Percentiles rank a stretch among this genome's conserved stretches.
phyloP scores from a whole-genome alignment of 306 rosid species.

The Sicyos baderoa region DNA sequence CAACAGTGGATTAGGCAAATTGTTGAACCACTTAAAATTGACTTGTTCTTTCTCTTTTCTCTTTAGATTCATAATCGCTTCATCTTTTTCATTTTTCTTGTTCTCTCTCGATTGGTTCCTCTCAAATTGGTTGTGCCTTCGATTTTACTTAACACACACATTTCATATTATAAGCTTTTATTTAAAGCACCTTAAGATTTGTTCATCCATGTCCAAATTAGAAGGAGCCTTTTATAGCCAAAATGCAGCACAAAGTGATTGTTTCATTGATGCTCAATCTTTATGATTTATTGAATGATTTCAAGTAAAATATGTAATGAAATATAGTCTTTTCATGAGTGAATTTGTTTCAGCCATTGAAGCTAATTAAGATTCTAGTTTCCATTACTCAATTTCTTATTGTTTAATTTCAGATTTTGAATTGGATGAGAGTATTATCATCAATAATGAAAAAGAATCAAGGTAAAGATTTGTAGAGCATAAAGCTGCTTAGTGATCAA shows the following conservation, averaged over 20 bases:
- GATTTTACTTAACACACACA: too few species aligned
- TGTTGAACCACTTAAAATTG: too few species aligned
- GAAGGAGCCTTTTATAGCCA: background rate
- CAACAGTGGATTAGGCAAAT: too few species aligned
- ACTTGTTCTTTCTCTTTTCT: too few species aligned
- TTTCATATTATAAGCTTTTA: too few species aligned
- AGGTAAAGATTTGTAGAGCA: background rate
- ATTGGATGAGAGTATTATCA: background rate
- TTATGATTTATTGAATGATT: background rate
- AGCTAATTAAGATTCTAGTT: background rate
- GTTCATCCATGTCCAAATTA: background rate
- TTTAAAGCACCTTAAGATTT: background rate
- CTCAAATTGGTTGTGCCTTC: too few species aligned
- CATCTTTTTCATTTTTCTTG: too few species aligned
- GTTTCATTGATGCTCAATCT: background rate
- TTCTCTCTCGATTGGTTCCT: too few species aligned
- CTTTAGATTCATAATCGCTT: too few species aligned
- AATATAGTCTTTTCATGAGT: background rate
- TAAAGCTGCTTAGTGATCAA: background rate
- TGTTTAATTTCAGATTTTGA: background rate
- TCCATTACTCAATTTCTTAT: background rate
- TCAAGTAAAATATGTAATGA: background rate
- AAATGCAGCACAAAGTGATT: background rate
- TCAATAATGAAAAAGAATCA: background rate
- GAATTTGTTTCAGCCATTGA: background rate